Evolutionary conservation across 306 rosid genomes (phyloP), one percentile per base, ranked within the genome.

Genomic region (Cucumis sativus): DNA sequence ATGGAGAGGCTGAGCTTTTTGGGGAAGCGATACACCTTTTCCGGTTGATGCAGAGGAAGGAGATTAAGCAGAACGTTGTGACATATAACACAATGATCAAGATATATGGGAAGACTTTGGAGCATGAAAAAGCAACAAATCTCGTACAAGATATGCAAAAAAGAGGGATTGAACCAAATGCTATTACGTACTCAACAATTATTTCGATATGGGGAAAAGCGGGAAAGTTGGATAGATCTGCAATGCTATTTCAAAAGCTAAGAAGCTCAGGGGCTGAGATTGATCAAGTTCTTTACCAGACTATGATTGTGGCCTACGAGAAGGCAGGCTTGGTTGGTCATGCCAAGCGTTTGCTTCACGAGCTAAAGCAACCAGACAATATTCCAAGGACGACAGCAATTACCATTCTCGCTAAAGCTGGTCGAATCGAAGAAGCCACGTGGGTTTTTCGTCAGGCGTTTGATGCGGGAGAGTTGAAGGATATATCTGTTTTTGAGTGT

Each of bases 181-280:
- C 96, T 47, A 88, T 92, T 72, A 95, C 98, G 3, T 92, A 95
- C 78, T 95, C 97, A 0, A 95, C 98, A 7, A 88, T 95, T 56
- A 94, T 94, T 74, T 90, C 96, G 75, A 92, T 94, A 49, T 94
- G 97, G 97, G 98, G 85, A 17, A 92, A 85, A 84, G 98, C 98
- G 0, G 97, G 98, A 83, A 92, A 95, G 63, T 79, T 92, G 85
- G 96, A 89, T 55, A 78, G 97, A 76, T 97, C 97, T 0, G 96
- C 97, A 49, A 83, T 89, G 87, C 79, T 95, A 84, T 95, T 95
- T 83, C 96, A 92, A 33, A 95, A 95, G 86, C 81, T 95, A 74
- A 88, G 96, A 86, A 89, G 82, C 83, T 90, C 97, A 0, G 91
- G 98, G 55, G 97, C 86, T 83, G 88, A 88, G 81, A 91, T 94